Conservation (phyloP, 305 asterid species). For the Fraxinus baroniana region DNA sequence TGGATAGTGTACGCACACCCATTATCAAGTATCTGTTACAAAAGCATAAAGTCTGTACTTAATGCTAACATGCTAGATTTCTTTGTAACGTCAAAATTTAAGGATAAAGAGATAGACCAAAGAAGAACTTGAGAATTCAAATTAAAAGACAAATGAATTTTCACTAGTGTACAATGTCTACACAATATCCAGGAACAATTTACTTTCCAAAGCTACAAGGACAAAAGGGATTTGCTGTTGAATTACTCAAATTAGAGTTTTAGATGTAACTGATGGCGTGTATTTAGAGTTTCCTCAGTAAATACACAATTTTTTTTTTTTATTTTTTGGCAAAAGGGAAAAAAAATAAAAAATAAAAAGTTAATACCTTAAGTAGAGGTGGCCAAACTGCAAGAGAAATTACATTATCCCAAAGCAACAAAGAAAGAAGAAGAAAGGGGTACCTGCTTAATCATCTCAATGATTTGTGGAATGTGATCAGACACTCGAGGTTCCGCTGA, state of each 20-base stretch:
- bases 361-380: not conserved
- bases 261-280: not conserved
- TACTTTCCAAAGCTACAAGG: not conserved
- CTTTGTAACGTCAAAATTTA: not conserved
- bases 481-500: slow-evolving; percentile 94
- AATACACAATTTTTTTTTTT: not conserved
- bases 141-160: not conserved
- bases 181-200: not conserved
- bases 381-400: slow-evolving; percentile 10
- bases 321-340: not conserved
- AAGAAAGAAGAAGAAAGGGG: slow-evolving; percentile 1
- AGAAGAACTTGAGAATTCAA: slow-evolving; percentile 10
- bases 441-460: slow-evolving; percentile 91
- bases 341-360: not conserved
- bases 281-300: not conserved
- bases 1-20: slow-evolving; percentile 67
- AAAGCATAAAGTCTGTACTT: slow-evolving; percentile 20
- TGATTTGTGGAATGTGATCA: slow-evolving; percentile 83
- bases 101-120: not conserved
- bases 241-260: slow-evolving; percentile 5
- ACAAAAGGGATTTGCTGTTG: not conserved
- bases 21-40: slow-evolving; percentile 71
- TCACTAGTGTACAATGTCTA: not conserved
- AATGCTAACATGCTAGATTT: not conserved
- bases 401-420: not conserved